Percentiles rank a stretch among this genome's conserved stretches.
Evolutionary conservation across 2,329 filamentous ascomycete species (phyloP).

Genomic region (Aspergillus clavatus): DNA sequence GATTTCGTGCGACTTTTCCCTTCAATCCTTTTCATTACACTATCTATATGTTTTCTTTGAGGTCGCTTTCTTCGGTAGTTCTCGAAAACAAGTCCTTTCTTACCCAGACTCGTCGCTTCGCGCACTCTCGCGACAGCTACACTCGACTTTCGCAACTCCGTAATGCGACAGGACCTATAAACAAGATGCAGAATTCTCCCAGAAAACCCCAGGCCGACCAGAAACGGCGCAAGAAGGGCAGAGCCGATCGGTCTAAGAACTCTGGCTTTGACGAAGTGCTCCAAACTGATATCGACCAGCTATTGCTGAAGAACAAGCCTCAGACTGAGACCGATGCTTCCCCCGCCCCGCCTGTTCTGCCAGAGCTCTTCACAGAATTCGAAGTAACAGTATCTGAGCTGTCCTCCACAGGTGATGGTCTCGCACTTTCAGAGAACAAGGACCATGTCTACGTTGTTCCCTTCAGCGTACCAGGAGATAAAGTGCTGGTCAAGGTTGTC

Average conservation of each 20-base stretch:
- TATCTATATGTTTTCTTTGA: slow-evolving; percentile 10
- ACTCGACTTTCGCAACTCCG: slow-evolving; percentile 7
- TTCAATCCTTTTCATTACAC: neutral
- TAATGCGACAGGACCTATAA: slow-evolving; percentile 19
- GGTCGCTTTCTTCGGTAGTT: slow-evolving; percentile 3
- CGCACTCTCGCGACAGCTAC: neutral
- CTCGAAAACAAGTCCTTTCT: slow-evolving; percentile 4
- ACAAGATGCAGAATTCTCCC: slow-evolving; percentile 25
- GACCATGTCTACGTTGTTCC: slow-evolving; percentile 78
- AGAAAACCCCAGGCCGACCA: slow-evolving; percentile 21
- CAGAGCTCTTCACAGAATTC: slow-evolving; percentile 67
- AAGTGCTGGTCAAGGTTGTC: slow-evolving; percentile 70
- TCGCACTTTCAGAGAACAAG: slow-evolving; percentile 66
- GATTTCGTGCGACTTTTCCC: neutral
- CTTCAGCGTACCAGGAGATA: slow-evolving; percentile 82
- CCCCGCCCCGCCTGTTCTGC: slow-evolving; percentile 41
- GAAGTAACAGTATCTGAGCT: slow-evolving; percentile 76
- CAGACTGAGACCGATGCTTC: slow-evolving; percentile 21
- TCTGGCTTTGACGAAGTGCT: slow-evolving; percentile 65
- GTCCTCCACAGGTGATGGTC: slow-evolving; percentile 87
- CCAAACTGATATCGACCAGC: slow-evolving; percentile 53
- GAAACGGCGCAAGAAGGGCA: slow-evolving; percentile 43
- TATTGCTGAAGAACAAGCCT: slow-evolving; percentile 31
- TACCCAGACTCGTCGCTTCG: slow-evolving; percentile 5
- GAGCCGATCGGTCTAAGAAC: slow-evolving; percentile 56